Evolutionary conservation across 768 basidiomycete genomes (phyloP), one percentile per base, ranked within the genome.

Genomic region (Suillus placidus): DNA sequence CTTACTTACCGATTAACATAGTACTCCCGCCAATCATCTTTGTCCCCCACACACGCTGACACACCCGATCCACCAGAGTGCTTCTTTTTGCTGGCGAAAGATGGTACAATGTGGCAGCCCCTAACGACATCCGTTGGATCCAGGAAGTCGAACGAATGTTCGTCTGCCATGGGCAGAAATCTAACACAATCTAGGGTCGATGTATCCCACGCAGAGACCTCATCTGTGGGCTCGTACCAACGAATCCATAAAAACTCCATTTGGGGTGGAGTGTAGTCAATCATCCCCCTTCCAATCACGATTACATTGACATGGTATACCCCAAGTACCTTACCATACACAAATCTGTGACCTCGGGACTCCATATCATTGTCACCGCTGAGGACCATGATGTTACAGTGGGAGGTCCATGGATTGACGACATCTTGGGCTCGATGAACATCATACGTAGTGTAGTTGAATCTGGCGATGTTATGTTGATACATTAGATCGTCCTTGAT

Each of bases 371-470:
- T n/a, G n/a, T n/a, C n/a, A n/a, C n/a, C n/a, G n/a, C 43, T 1
- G 18, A 43, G 18, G 3, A 43, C 20, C 45, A 45, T 45, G 2
- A 45, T 16, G 9, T 45, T 45, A 8, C 45, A 45, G 14, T 64
- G 18, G 3, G 45, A n/a, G 5, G 45, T 45, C 9, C 20, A 4
- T 3, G 45, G 45, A 6, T 45, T 45, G 20, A 64, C 3, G 8
- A 55, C 52, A 43, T 64, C 63, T 35, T 55, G 52, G 1, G 26
- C 40, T n/a, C 55, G 23, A 3, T 35, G 55, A 23, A 64, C 52
- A 18, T 64, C 55, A n/a, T 64, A 64, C 14, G 23, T 64, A 8
- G 63, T 64, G 30, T 42, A 64, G n/a, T 64, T 64, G 26, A 64
- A 23, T 6, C 26, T 14, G 6, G 32, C 20, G 55, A 64, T 4